Base-by-base conservation (phyloP, 768 basidiomycete species). In the Galerina marginata region DNA sequence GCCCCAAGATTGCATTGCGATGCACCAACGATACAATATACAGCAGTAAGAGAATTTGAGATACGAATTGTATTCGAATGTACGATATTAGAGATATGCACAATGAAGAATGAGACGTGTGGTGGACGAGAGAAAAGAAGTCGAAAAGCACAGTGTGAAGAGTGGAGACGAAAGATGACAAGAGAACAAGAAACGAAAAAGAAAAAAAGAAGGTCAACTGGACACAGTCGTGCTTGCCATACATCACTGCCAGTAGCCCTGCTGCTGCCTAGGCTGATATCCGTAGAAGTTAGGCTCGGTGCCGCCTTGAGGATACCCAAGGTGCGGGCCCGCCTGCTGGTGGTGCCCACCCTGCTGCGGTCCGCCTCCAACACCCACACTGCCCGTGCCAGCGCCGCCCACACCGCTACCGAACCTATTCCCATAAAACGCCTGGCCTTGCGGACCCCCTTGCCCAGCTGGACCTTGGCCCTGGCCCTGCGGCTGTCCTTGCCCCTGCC, bases 261-360 rank as follows among this genome's bases (percentile, higher is more conserved):
- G 84, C 67, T 84, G 85, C 69, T 84, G 87, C 70, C 87, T 79
- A 23, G 81, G 80, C 72, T 88, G 89, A 71, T 91, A 91, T 63
- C 85, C 83, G 71, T 92, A 92, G 71, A 90, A 92, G 66, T 77
- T 82, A 12, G 77, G 86, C 47, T 91, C 89, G 51, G 81, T 86
- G 50, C 79, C 84, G 44, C 83, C 85, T 67, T 89, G 89, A 16
- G 85, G 83, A 70, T 89, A 88, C 14, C 82, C 85, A 15, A 86
- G 78, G 67, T 87, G 86, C 20, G 86, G 81, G 7, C 76, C 79
- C 48, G 71, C 75, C 60, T 78, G 79, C 58, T 79, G 77, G 63
- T 81, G 79, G 40, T 78, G 79, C 0, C 68, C 74, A 54, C 65
- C 73, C 65, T 79, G 77, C 67, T 80, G 81, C 16, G 80, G 78